These are phyloP conservation scores for Apiospora hydei DNA, from an alignment of 2,329 filamentous ascomycete genomes.

Conservation along the genomic window DNA sequence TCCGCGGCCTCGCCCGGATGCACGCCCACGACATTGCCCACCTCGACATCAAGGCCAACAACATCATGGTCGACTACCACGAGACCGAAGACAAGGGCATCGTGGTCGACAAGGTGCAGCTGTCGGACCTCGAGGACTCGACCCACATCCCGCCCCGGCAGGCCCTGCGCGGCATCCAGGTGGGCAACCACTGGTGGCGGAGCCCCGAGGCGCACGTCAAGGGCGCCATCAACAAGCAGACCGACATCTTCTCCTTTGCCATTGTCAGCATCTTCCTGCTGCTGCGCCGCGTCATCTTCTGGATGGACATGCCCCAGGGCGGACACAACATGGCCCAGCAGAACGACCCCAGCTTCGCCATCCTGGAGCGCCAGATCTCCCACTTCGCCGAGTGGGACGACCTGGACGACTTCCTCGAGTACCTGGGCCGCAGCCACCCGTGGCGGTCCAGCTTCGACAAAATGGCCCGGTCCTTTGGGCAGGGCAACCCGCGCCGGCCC, in stretches of 20 bases:
- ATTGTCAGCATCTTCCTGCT: constrained; percentile 55
- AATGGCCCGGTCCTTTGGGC: constrained; percentile 48
- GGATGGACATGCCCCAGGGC: constrained; percentile 43
- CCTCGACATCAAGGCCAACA: constrained; percentile 53
- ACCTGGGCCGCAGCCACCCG: constrained; percentile 49
- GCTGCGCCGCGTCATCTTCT: constrained; percentile 49
- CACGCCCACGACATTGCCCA: constrained; percentile 48
- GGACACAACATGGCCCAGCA: no score
- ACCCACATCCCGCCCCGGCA: constrained; percentile 46
- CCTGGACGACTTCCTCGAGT: constrained; percentile 48
- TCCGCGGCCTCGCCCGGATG: constrained; percentile 47
- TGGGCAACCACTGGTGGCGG: constrained; percentile 53
- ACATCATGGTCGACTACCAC: constrained; percentile 51
- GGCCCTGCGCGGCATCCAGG: constrained; percentile 45
- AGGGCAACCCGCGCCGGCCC: constrained; percentile 50
- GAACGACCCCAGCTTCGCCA: constrained; percentile 46
- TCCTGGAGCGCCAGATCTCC: constrained; percentile 55
- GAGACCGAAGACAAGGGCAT: constrained; percentile 41
- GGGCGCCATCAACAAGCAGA: constrained; percentile 46
- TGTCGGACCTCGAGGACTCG: constrained; percentile 51
- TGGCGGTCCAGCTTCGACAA: constrained; percentile 47
- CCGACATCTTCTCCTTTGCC: constrained; percentile 53
- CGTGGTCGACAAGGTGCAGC: constrained; percentile 46
- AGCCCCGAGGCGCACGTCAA: constrained; percentile 53
- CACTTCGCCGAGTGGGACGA: constrained; percentile 53